Evolutionary conservation across 768 basidiomycete genomes (phyloP).

Genomic region (Agrocybe pediades): DNA sequence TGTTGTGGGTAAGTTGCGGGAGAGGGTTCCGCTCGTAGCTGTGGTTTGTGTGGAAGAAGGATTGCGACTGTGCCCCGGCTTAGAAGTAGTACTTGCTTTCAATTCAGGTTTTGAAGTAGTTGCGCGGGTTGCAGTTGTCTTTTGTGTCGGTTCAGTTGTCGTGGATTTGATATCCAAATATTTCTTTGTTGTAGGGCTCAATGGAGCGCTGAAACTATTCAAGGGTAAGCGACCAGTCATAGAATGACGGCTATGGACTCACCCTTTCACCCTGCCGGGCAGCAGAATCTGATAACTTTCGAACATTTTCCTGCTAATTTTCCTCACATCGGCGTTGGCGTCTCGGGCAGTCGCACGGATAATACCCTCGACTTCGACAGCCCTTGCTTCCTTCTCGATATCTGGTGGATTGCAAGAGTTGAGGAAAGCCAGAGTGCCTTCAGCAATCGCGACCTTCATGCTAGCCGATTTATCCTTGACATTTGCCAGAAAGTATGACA

Average conservation of each 20-base stretch:
- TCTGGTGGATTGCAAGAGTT: slow-evolving; percentile 82
- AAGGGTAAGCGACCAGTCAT: not conserved
- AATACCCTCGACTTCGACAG: slow-evolving; percentile 66
- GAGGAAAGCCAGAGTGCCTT: slow-evolving; percentile 64
- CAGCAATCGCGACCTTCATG: slow-evolving; percentile 64
- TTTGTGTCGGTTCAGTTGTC: slow-evolving; percentile 11
- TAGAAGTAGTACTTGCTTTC: slow-evolving; percentile 13
- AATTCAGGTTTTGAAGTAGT: not conserved
- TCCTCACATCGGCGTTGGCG: slow-evolving; percentile 75
- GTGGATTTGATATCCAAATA: slow-evolving; percentile 59
- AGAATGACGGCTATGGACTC: slow-evolving; percentile 2
- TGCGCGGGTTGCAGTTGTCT: slow-evolving; percentile 20
- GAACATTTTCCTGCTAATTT: slow-evolving; percentile 68
- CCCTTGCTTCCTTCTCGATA: slow-evolving; percentile 67
- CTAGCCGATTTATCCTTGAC: slow-evolving; percentile 70
- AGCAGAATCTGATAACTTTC: slow-evolving; percentile 74
- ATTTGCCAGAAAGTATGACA: slow-evolving; percentile 59
- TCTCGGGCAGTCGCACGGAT: slow-evolving; percentile 71
- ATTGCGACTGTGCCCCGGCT: slow-evolving; percentile 21
- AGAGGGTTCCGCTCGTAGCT: slow-evolving; percentile 11
- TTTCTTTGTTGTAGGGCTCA: slow-evolving; percentile 77
- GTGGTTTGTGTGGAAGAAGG: slow-evolving; percentile 26
- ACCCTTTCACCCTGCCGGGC: slow-evolving; percentile 71
- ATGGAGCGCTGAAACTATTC: slow-evolving; percentile 67
- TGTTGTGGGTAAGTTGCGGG: slow-evolving; percentile 15